Percentiles rank a stretch among this genome's conserved stretches.
Conservation (phyloP, 305 asterid genomes). For the Fraxinus albicans region DNA sequence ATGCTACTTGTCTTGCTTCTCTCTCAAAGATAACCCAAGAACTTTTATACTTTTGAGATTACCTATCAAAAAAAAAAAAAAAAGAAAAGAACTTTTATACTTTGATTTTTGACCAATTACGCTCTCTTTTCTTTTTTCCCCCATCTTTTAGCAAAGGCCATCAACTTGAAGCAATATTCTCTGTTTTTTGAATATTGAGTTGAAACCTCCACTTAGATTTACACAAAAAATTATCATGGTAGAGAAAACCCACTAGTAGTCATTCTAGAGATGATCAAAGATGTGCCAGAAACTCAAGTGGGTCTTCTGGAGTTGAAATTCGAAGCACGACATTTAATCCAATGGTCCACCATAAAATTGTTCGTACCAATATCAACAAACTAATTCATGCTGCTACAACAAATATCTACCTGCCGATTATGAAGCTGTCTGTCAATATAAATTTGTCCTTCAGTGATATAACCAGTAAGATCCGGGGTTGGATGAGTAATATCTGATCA, state of each 20-base stretch:
- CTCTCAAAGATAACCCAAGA: neutral
- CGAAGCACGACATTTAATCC: neutral
- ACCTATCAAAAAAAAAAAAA: too few relatives aligned
- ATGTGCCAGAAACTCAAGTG: neutral
- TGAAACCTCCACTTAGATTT: neutral
- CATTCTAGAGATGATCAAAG: neutral
- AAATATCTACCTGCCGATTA: conserved; percentile 76
- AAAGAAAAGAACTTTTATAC: neutral
- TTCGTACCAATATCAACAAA: neutral
- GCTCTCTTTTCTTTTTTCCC: neutral
- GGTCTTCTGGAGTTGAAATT: neutral
- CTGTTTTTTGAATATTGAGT: neutral
- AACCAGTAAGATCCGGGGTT: conserved; percentile 99
- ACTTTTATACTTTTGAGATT: too few relatives aligned
- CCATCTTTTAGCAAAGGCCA: neutral
- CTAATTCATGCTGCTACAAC: conserved; percentile 13
- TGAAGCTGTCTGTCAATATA: conserved; percentile 95
- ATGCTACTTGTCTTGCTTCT: neutral
- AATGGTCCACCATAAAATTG: neutral
- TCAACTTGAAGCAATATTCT: neutral
- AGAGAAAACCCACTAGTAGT: neutral
- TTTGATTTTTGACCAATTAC: neutral
- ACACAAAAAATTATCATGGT: neutral
- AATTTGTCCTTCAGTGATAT: conserved; percentile 97
- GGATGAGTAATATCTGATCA: conserved; percentile 96